Evolutionary conservation across 306 rosid species (phyloP), one percentile per base, ranked within the genome.

Genomic region (Alnus glutinosa): DNA sequence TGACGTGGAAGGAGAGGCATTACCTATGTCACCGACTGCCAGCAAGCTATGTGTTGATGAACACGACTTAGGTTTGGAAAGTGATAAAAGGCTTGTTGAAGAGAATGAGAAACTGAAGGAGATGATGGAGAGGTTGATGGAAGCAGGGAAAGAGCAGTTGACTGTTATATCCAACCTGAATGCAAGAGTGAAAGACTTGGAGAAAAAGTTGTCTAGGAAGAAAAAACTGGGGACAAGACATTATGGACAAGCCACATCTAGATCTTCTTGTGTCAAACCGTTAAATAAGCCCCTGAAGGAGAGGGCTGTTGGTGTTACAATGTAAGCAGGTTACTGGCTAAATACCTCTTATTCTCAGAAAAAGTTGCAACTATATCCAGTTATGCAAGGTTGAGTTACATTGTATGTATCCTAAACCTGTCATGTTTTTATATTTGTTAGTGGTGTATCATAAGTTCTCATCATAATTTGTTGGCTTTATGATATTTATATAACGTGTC

Each of bases 21-120:
- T 23, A 23, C 28, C 28, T 23, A 23, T 73, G 13, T 39, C 70
- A n/a, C 54, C 55, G 9, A 32, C 69, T 42, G 1, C 19, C 63
- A 8, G 39, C 48, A 2, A 39, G 8, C 47, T 23, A 11, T 49
- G 72, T 3, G 12, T 37, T 11, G 70, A 54, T 30, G 81, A 47
- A 37, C 28, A 4, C 6, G 61, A 18, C 6, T 5, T 2, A 14
- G 64, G n/a, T 28, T 2, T 18, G 1, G 75, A 61, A 78, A 73
- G 71, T 15, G 70, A 77, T 1, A 46, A 52, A 16, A 76, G 13
- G 42, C 70, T 79, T 2, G 47, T 55, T 0, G 76, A 85, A 61
- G 89, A 88, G 85, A 85, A 80, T 34, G 83, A 75, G 89, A 83
- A 80, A 74, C 54, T 85, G 19, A 80, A 78, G 79, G 82, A 83